A percentile compares a stretch with the other conserved stretches of the same genome.
Evolutionary conservation across 306 rosid species (phyloP).

Genomic region (Potentilla sterilis): DNA sequence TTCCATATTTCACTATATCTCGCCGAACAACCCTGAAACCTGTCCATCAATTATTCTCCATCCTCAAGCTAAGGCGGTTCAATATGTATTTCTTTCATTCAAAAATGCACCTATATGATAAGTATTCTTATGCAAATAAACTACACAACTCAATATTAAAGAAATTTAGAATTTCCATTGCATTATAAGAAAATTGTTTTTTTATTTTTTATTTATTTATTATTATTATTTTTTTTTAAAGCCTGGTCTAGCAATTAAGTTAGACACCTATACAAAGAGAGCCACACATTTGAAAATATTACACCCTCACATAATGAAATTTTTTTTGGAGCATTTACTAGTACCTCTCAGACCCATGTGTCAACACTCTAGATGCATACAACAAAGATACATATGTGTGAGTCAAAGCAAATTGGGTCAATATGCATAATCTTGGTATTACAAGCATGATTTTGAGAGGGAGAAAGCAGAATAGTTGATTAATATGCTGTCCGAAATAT

Average conservation of each 20-base stretch:
- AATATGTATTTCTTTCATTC: conserved; percentile 22
- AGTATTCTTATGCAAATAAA: conserved; percentile 11
- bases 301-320: not conserved
- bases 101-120: conserved; percentile 17
- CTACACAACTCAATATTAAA: not conserved
- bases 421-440: not conserved
- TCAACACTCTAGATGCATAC: not conserved
- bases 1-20: conserved; percentile 85
- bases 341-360: not conserved
- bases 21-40: conserved; percentile 94
- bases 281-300: not conserved
- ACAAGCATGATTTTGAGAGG: not conserved
- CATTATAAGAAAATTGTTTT: not conserved
- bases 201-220: no score
- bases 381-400: not conserved
- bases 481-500: not conserved
- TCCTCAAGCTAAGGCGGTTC: conserved; percentile 44
- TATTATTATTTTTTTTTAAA: no score
- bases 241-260: not conserved
- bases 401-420: not conserved
- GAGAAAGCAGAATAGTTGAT: not conserved
- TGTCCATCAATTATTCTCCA: conserved; percentile 71
- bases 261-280: conserved; percentile 7
- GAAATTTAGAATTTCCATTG: not conserved
- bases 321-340: not conserved